Base-by-base conservation (phyloP, 345 rosid genomes). In the Murraya paniculata region DNA sequence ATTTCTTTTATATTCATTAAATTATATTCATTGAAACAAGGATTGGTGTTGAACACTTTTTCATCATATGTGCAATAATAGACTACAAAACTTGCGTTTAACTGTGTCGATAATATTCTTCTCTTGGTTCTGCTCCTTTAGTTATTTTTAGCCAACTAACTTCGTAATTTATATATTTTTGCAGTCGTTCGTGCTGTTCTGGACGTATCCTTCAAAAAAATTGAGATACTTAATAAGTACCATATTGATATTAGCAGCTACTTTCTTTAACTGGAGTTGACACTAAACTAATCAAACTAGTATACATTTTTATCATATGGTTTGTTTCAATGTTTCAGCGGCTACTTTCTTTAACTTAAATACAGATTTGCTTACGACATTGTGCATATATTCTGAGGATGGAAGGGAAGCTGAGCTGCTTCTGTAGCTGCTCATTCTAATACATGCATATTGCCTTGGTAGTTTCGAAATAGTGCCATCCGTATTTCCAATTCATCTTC, bases 131-230 rank as follows among this genome's bases (percentile, higher is more conserved):
- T 60, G 25, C 4, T 24, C 39, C 9, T 35, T 53, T 70, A 25
- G 45, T 21, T 78, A 2, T 78, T 73, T 73, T 58, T 35, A 28
- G 27, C 79, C 4, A 6, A 62, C 77, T 87, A 71, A 81, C 73
- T 1, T 6, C 9, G 8, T 82, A 45, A 78, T 74, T 74, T 48
- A 1, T 81, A 57, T 66, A 7, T 57, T 81, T 85, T 57, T 85
- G 95, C 98, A 96, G 99, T 96, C 99, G 21, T 96, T 96, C 64
- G 99, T 94, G 93, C 91, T 96, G 65, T 96, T 96, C 90, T 96
- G 99, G 99, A 92, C 99, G 98, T 96, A 94, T 94, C 97, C 97
- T 90, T 78, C 68, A 80, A 21, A 73, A 65, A 41, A 75, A 77
- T 67, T 10, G 13, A 76, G 36, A 68, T 48, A 58, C 39, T 56